Evolutionary conservation across 2,329 filamentous ascomycete species (phyloP).

Genomic region (Zasmidium citrigriseum): DNA sequence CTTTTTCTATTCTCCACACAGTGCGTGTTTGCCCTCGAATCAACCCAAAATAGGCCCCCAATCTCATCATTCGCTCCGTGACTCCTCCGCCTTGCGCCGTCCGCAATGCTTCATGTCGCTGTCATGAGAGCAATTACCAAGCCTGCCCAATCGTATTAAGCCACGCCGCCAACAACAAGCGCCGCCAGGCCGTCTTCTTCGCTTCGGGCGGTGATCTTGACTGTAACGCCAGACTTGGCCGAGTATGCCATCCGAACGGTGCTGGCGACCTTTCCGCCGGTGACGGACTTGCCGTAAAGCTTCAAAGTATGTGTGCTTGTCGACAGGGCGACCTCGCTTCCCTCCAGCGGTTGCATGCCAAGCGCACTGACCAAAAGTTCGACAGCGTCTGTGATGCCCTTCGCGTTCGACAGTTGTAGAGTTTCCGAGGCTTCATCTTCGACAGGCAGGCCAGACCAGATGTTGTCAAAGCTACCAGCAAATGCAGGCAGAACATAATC

Average conservation of each 20-base stretch:
- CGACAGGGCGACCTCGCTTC: conserved; percentile 85
- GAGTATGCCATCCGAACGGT: conserved; percentile 92
- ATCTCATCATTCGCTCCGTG: background rate
- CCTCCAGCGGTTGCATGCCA: conserved; percentile 90
- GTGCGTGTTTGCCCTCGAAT: background rate
- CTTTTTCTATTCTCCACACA: background rate
- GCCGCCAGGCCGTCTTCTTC: conserved; percentile 91
- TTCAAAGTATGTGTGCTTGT: conserved; percentile 92
- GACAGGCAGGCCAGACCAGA: conserved; percentile 78
- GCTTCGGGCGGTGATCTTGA: conserved; percentile 88
- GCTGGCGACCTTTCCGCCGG: conserved; percentile 83
- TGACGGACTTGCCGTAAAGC: conserved; percentile 91
- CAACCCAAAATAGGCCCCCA: background rate
- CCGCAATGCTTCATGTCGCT: conserved; percentile 2
- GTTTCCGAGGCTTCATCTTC: conserved; percentile 90
- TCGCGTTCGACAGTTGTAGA: conserved; percentile 80
- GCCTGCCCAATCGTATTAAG: conserved; percentile 51
- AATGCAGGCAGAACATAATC: conserved; percentile 95
- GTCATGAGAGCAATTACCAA: background rate
- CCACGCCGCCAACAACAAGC: conserved; percentile 80
- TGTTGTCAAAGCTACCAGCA: conserved; percentile 89
- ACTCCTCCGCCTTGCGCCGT: background rate
- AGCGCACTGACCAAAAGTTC: conserved; percentile 85
- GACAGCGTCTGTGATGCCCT: conserved; percentile 94
- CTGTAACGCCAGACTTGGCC: conserved; percentile 88